phyloP scores from a whole-genome alignment of 495 filamentous ascomycete species.

The Trypethelium eluteriae region DNA sequence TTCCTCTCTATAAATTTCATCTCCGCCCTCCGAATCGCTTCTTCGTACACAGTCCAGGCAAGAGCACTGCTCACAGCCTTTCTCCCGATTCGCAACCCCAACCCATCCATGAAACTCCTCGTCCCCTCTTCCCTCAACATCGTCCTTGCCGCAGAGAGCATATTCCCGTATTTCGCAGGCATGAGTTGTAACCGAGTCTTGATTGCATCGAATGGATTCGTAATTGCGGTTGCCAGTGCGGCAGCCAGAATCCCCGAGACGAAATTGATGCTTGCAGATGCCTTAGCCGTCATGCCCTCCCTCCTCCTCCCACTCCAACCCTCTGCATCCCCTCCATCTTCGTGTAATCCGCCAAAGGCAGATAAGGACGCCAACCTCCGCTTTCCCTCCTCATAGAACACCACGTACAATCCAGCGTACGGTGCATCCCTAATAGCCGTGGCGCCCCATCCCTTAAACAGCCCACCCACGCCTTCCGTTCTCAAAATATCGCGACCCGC shows the following conservation, averaged over 20 bases:
- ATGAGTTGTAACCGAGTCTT: slow-evolving; percentile 92
- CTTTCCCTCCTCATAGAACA: slow-evolving; percentile 91
- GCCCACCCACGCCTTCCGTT: slow-evolving; percentile 69
- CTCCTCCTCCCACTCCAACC: slow-evolving; percentile 3
- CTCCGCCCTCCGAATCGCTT: slow-evolving; percentile 73
- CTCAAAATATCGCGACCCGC: slow-evolving; percentile 68
- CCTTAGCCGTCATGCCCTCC: slow-evolving; percentile 23
- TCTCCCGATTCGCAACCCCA: slow-evolving; percentile 78
- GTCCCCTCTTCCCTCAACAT: slow-evolving; percentile 81
- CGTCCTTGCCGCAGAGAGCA: slow-evolving; percentile 61
- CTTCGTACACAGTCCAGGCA: slow-evolving; percentile 96
- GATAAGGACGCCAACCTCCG: slow-evolving; percentile 44
- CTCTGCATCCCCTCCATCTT: background rate
- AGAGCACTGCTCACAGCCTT: slow-evolving; percentile 89
- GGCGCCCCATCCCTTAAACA: slow-evolving; percentile 89
- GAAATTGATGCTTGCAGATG: slow-evolving; percentile 75
- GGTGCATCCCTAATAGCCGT: slow-evolving; percentile 90
- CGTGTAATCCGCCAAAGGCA: background rate
- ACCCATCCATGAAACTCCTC: slow-evolving; percentile 73
- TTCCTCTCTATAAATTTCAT: slow-evolving; percentile 41
- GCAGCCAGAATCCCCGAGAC: slow-evolving; percentile 70
- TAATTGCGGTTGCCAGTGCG: slow-evolving; percentile 72
- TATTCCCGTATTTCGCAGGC: slow-evolving; percentile 75
- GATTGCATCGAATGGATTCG: slow-evolving; percentile 93
- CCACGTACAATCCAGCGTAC: slow-evolving; percentile 88